Evolutionary conservation across 169 alveolate genomes (phyloP).

Genomic region (Plasmodium gonderi): DNA sequence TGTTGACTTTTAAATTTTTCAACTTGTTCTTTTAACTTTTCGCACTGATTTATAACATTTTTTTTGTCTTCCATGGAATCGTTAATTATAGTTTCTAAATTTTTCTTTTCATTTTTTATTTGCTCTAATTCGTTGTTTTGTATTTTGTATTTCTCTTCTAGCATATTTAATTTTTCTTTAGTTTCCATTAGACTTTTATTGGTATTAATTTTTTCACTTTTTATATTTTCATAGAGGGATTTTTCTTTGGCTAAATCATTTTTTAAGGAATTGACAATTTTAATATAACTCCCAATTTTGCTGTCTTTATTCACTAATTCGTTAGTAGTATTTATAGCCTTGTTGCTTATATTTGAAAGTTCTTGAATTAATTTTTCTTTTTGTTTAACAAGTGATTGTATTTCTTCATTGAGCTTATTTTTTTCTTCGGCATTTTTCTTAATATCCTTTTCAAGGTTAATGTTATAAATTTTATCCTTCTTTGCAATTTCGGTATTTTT

Average conservation of each 20-base stretch:
- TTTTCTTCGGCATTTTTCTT: conserved; percentile 58
- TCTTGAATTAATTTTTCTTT: conserved; percentile 56
- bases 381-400: conserved; percentile 33
- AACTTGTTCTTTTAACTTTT: conserved; percentile 83
- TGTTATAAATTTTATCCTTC: conserved; percentile 40
- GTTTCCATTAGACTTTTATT: conserved; percentile 90
- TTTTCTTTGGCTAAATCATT: conserved; percentile 62
- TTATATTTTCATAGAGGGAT: conserved; percentile 38
- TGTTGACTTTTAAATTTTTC: conserved; percentile 88
- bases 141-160: conserved; percentile 85
- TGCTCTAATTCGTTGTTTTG: conserved; percentile 78
- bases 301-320: conserved; percentile 35
- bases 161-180: conserved; percentile 86
- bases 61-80: conserved; percentile 88
- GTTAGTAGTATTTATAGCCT: neutral
- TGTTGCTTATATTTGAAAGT: conserved; percentile 4
- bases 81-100: conserved; percentile 69
- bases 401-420: conserved; percentile 66
- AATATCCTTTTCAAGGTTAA: conserved; percentile 46
- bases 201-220: conserved; percentile 90
- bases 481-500: conserved; percentile 51
- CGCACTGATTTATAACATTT: conserved; percentile 81
- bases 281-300: conserved; percentile 47
- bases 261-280: conserved; percentile 46
- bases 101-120: conserved; percentile 69